Conservation (phyloP, 2,329 filamentous ascomycete genomes). For the Ophiostoma piceae region DNA sequence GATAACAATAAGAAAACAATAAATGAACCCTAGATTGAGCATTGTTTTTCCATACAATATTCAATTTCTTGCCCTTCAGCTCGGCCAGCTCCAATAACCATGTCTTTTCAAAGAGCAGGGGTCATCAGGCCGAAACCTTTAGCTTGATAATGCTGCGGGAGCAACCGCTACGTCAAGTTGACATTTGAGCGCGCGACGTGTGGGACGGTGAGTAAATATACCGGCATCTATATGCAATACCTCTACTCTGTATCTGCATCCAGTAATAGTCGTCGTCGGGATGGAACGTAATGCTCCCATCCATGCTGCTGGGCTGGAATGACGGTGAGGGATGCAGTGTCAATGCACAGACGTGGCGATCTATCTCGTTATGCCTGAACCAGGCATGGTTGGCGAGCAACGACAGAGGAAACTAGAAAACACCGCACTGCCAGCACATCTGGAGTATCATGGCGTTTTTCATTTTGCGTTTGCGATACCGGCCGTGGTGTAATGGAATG, state of each 20-base stretch:
- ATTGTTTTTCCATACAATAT: too few species aligned
- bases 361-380: not conserved
- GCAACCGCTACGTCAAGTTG: slow-evolving; percentile 16
- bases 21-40: too few species aligned
- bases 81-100: too few species aligned
- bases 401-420: not conserved
- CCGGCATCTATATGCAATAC: not conserved
- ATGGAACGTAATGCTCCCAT: not conserved
- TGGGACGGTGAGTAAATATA: not conserved
- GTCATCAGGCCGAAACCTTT: not conserved
- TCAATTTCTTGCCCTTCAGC: too few species aligned
- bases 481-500: not conserved
- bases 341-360: not conserved
- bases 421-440: not conserved
- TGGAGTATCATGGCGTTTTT: not conserved
- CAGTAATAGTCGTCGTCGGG: not conserved
- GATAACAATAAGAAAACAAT: not conserved
- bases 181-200: not conserved
- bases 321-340: slow-evolving; percentile 11
- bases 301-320: slow-evolving; percentile 9
- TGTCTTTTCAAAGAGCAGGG: not conserved
- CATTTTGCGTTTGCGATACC: slow-evolving; percentile 10
- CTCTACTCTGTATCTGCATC: too few species aligned
- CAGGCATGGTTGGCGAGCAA: not conserved
- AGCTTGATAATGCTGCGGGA: slow-evolving; percentile 5